A percentile compares a stretch with the other conserved stretches of the same genome.
Conservation (phyloP, 192 early-diverging fungal species). For the Coemansia sp. region DNA sequence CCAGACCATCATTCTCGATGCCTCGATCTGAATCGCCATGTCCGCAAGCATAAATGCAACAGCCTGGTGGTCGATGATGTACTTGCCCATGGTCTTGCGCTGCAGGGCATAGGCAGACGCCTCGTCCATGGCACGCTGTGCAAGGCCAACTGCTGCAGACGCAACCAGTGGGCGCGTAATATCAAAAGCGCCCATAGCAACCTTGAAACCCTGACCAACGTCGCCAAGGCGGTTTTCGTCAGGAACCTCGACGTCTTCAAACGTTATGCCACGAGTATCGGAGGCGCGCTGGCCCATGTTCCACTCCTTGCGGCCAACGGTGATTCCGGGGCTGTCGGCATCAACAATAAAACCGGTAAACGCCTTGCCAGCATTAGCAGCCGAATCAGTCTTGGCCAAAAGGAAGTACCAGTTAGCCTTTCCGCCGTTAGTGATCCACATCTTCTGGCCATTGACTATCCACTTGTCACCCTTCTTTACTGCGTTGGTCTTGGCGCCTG, state of each 20-base stretch:
- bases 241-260: constrained; percentile 83
- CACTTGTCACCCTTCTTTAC: constrained; percentile 79
- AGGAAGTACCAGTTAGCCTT: constrained; percentile 98
- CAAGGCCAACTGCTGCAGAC: constrained; percentile 85
- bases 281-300: constrained; percentile 96
- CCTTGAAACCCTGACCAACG: constrained; percentile 90
- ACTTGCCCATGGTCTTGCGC: constrained; percentile 95
- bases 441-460: constrained; percentile 87
- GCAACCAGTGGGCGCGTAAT: constrained; percentile 90
- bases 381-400: constrained; percentile 84
- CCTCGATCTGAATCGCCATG: constrained; percentile 94
- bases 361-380: constrained; percentile 76
- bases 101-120: constrained; percentile 85
- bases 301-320: constrained; percentile 91
- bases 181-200: constrained; percentile 97
- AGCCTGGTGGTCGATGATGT: constrained; percentile 87
- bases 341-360: constrained; percentile 98
- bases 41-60: constrained; percentile 94
- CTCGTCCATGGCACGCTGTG: constrained; percentile 91
- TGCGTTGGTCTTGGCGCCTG: constrained; percentile 69
- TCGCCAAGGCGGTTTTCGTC: constrained; percentile 74
- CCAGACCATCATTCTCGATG: constrained; percentile 86
- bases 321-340: constrained; percentile 84
- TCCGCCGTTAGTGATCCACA: constrained; percentile 98
- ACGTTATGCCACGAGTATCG: constrained; percentile 89